These are phyloP conservation scores for Suhomyces bribrorum DNA, from an alignment of 1,139 yeast species.

Conservation along the genomic window DNA sequence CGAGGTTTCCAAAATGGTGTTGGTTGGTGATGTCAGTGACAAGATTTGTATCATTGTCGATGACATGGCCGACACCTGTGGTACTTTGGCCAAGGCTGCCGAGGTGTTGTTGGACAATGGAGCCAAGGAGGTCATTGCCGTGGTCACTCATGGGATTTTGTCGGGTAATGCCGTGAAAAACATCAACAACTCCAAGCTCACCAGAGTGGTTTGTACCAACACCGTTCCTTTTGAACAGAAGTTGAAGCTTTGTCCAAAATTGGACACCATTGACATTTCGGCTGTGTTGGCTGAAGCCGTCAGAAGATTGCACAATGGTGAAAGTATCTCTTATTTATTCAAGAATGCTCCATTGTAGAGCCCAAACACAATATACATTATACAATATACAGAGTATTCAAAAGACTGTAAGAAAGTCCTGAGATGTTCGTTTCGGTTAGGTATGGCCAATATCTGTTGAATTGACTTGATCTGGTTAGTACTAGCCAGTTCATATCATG, in stretches of 20 bases:
- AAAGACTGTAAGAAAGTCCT: too few relatives aligned
- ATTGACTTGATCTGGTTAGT: too few relatives aligned
- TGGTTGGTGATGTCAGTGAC: constrained; percentile 91
- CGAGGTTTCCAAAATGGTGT: constrained; percentile 91
- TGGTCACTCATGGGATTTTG: constrained; percentile 93
- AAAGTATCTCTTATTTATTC: constrained; percentile 74
- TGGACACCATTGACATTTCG: constrained; percentile 82
- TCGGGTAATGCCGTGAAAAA: constrained; percentile 86
- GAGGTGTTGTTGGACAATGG: constrained; percentile 80
- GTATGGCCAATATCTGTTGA: too few relatives aligned
- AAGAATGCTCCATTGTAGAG: constrained; percentile 45
- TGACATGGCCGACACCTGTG: constrained; percentile 99
- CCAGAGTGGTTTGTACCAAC: constrained; percentile 87
- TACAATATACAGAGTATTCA: neutral
- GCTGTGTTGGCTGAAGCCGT: constrained; percentile 95
- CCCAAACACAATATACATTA: too few relatives aligned
- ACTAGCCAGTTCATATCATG: too few relatives aligned
- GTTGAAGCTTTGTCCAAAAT: constrained; percentile 64
- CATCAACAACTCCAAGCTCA: constrained; percentile 75
- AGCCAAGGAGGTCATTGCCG: constrained; percentile 86
- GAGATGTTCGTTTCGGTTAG: too few relatives aligned
- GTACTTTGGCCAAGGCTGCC: constrained; percentile 94
- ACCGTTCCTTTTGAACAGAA: constrained; percentile 91
- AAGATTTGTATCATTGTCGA: constrained; percentile 90
- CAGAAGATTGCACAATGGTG: constrained; percentile 92